Evolutionary conservation across 495 filamentous ascomycete genomes (phyloP).

Genomic region (Penicillium pancosmium): DNA sequence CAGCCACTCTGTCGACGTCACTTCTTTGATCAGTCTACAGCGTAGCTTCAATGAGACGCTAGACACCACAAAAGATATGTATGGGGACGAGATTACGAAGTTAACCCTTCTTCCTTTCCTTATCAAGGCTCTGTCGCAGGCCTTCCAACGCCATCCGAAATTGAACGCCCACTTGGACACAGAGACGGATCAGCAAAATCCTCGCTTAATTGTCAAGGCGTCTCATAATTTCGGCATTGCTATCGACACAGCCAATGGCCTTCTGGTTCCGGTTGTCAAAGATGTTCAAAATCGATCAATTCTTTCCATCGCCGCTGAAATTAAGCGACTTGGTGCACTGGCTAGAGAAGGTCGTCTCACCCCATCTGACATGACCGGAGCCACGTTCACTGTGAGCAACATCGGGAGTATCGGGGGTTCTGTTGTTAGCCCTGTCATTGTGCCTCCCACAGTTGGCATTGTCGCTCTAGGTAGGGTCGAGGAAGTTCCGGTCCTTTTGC

Average conservation of each 20-base stretch:
- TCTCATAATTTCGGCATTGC: slow-evolving; percentile 8
- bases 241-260: slow-evolving; percentile 2
- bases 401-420: slow-evolving; percentile 6
- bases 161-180: not conserved
- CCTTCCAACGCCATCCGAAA: not conserved
- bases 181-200: not conserved
- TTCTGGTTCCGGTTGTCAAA: slow-evolving; percentile 3
- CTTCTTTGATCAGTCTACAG: not conserved
- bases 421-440: slow-evolving; percentile 1
- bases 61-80: not conserved
- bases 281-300: slow-evolving; percentile 4
- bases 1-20: slow-evolving; percentile 1
- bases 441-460: not conserved
- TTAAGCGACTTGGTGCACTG: not conserved
- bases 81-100: not conserved
- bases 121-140: not conserved
- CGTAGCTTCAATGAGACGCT: not conserved
- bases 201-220: not conserved
- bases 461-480: not conserved
- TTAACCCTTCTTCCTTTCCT: not conserved
- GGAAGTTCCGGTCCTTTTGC: not conserved
- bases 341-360: not conserved
- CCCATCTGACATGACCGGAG: not conserved
- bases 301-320: slow-evolving; percentile 2
- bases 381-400: slow-evolving; percentile 7